phyloP scores from a whole-genome alignment of 2,329 filamentous ascomycete genomes.

The Talaromyces rugulosus region DNA sequence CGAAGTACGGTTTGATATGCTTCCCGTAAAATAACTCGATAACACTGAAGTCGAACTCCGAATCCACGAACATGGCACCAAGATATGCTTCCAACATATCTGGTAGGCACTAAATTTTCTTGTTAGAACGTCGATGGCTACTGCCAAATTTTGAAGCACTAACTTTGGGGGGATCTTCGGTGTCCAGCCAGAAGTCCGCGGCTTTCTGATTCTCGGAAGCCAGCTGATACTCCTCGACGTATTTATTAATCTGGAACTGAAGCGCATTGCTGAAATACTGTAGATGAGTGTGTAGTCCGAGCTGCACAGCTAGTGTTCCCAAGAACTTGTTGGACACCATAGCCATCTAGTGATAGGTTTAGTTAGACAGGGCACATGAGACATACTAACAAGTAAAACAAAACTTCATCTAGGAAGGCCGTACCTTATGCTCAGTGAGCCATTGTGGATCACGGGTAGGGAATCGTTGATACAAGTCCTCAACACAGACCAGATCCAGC shows the following conservation, averaged over 20 bases:
- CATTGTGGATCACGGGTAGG: conserved; percentile 85
- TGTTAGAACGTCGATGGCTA: conserved; percentile 7
- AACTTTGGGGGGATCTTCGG: conserved; percentile 42
- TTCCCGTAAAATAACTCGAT: conserved; percentile 74
- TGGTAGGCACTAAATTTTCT: conserved; percentile 57
- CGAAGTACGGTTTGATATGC: conserved; percentile 73
- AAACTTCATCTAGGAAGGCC: conserved; percentile 2
- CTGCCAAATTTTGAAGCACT: neutral
- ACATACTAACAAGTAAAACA: neutral
- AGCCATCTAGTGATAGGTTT: conserved; percentile 59
- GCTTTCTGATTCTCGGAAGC: conserved; percentile 29
- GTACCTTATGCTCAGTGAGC: conserved; percentile 87
- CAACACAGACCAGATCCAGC: conserved; percentile 79
- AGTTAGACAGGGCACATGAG: neutral
- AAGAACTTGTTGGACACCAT: conserved; percentile 98
- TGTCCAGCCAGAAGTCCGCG: conserved; percentile 41
- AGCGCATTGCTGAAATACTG: conserved; percentile 40
- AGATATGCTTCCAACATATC: conserved; percentile 88
- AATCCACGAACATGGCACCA: conserved; percentile 88
- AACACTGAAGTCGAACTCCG: conserved; percentile 67
- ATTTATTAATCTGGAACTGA: conserved; percentile 46
- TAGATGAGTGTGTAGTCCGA: conserved; percentile 74
- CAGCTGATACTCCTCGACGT: conserved; percentile 36
- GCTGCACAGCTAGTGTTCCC: conserved; percentile 70
- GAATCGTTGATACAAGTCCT: conserved; percentile 72